Base-by-base conservation (phyloP, 495 filamentous ascomycete genomes). In the Aspergillus cavernicola region DNA sequence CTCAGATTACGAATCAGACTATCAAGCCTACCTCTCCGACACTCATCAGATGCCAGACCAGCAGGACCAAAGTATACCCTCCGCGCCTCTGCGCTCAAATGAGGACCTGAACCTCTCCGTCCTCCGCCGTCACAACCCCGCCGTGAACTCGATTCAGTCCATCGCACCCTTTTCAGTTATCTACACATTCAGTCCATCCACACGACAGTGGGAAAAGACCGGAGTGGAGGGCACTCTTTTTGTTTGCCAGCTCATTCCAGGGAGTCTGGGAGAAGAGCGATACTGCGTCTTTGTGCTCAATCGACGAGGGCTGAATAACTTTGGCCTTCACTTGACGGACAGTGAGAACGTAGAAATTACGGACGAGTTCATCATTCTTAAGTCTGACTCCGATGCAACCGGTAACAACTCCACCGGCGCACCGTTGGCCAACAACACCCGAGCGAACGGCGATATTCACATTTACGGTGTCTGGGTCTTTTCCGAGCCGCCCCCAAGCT, bases 211-310 rank as follows among this genome's bases (percentile, higher is more conserved):
- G 91, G 85, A 92, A 59, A 92, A 90, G 66, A 75, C 73, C 36
- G 84, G 80, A 32, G 73, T 88, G 13, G 89, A 95, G 67, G 91
- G 91, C 39, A 85, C 85, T 3, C 73, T 95, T 37, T 96, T 95
- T 70, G 78, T 95, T 32, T 91, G 85, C 73, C 74, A 84, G 48
- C 80, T 83, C 48, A 64, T 74, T 4, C 65, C 70, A 12, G 68
- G 69, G 3, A 43, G 55, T 3, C 52, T 70, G 9, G 76, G 74
- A 35, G 71, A 73, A 33, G 77, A 81, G 20, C 70, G 81, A 42
- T 85, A 83, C 63, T 69, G 65, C 26, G 80, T 79, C n/a, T 73
- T 85, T 26, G 75, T 86, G 7, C 66, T 87, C 18, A 86, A 86
- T 51, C 71, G 83, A 4, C 75, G 80, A 11, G 79, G 83, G 0